Evolutionary conservation across 352 stramenopile genomes (phyloP).

Genomic region (Elongisporangium undulatum): DNA sequence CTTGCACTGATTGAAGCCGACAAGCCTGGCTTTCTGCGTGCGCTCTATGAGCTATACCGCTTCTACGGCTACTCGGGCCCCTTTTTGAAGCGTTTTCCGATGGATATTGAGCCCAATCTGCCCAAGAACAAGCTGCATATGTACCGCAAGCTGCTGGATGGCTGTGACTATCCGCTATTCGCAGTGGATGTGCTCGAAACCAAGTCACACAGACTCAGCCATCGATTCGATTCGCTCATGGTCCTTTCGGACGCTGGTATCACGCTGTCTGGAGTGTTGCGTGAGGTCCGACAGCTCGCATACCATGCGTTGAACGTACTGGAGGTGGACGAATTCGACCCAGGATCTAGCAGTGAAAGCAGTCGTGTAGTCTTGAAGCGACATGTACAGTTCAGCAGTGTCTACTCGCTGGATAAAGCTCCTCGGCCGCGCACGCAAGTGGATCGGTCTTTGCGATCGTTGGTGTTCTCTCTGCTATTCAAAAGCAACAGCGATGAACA

Average conservation of each 20-base stretch:
- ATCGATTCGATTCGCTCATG: constrained; percentile 50
- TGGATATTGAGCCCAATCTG: constrained; percentile 21
- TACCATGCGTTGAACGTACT: constrained; percentile 48
- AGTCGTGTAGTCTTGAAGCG: constrained; percentile 14
- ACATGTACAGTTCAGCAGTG: constrained; percentile 20
- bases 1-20: constrained; percentile 39
- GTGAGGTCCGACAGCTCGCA: constrained; percentile 27
- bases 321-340: constrained; percentile 34
- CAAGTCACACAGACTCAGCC: constrained; percentile 30
- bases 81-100: constrained; percentile 48
- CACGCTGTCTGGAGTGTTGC: constrained; percentile 32
- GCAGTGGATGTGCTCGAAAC: constrained; percentile 67
- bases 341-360: constrained; percentile 6
- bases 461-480: constrained; percentile 50
- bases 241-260: constrained; percentile 19
- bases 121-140: constrained; percentile 40
- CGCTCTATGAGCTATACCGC: constrained; percentile 68
- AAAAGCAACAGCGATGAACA: constrained; percentile 45
- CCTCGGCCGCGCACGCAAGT: constrained; percentile 14
- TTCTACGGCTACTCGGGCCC: constrained; percentile 59
- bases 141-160: constrained; percentile 60
- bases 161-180: constrained; percentile 45
- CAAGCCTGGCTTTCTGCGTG: constrained; percentile 35
- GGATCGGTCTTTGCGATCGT: constrained; percentile 31
- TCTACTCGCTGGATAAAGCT: constrained; percentile 12